A percentile compares a stretch with the other conserved stretches of the same genome.
Conservation (phyloP, 208 protist genomes). For the Wallacemonas rigidus region DNA sequence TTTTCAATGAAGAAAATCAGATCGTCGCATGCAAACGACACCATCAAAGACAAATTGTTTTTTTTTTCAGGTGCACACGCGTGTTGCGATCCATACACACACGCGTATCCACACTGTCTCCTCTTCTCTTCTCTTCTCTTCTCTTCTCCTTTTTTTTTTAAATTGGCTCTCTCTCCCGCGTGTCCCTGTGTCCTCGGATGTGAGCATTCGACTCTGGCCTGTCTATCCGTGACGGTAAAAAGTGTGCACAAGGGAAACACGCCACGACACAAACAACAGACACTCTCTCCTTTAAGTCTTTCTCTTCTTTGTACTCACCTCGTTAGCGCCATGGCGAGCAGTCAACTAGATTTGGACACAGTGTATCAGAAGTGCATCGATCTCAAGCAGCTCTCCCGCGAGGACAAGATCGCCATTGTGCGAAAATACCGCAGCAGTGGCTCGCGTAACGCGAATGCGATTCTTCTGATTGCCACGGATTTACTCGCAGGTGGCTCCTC, state of each 20-base stretch:
- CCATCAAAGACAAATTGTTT: no score
- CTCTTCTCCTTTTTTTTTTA: constrained; percentile 7
- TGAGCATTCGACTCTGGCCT: neutral
- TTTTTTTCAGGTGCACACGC: no score
- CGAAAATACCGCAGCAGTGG: constrained; percentile 49
- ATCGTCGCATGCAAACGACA: no score
- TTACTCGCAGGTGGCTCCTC: constrained; percentile 64
- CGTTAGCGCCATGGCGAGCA: neutral
- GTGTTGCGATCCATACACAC: no score
- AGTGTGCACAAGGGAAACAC: neutral
- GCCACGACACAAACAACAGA: no score
- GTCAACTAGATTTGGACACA: neutral
- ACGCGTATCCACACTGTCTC: no score
- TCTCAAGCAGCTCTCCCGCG: constrained; percentile 70
- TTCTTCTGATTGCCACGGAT: constrained; percentile 76
- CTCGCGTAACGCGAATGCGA: constrained; percentile 61
- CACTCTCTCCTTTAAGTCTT: no score
- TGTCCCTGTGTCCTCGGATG: no score
- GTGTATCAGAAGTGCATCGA: constrained; percentile 31
- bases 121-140: neutral
- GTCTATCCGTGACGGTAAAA: neutral
- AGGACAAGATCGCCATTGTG: constrained; percentile 65
- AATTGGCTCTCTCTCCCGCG: no score
- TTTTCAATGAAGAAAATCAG: no score
- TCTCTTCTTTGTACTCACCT: no score